Evolutionary conservation across 306 rosid genomes (phyloP), one percentile per base, ranked within the genome.

Genomic region (Ormosia semicastrata): DNA sequence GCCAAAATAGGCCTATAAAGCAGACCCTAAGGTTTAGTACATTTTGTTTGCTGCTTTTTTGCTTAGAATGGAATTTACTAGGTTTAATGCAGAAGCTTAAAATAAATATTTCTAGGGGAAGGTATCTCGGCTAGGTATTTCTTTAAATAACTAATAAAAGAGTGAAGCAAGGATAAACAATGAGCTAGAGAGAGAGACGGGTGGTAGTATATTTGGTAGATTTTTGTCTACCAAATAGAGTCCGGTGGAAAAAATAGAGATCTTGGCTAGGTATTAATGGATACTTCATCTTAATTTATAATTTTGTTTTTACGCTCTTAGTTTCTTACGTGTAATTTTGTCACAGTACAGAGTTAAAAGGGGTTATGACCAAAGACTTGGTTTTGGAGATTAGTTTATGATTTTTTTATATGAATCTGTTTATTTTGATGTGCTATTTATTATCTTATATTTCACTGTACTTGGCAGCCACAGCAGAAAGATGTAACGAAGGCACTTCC

Each of bases 401-500:
- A 11, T 6, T 11, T 76, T 14, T 30, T 59, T 67, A 36, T 52
- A 3, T 36, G 37, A 34, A 37, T 84, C 57, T 39, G n/a, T 50
- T 29, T 62, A 67, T 77, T 70, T 81, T 66, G 15, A 60, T 68
- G n/a, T 37, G 24, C 11, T 50, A 49, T 68, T 66, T 50, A 41
- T 81, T 52, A 14, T 79, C 12, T 47, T 58, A 7, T 66, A 8
- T 66, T 81, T 76, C 41, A 12, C 33, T 82, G 66, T 66, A 40
- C 54, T 81, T 84, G 82, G 84, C 92, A 95, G 99, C 89, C 87
- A 79, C 91, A 33, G 37, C 87, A 86, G 80, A 87, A 85, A 59
- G 90, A 89, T 69, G 76, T 72, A 77, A 84, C 77, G 29, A 90
- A 83, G 76, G 69, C 90, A 65, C 94, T 95, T 82, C 98, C 99